These are phyloP conservation scores for Xylaria telfairii DNA, from an alignment of 495 filamentous ascomycete genomes.

Conservation along the genomic window DNA sequence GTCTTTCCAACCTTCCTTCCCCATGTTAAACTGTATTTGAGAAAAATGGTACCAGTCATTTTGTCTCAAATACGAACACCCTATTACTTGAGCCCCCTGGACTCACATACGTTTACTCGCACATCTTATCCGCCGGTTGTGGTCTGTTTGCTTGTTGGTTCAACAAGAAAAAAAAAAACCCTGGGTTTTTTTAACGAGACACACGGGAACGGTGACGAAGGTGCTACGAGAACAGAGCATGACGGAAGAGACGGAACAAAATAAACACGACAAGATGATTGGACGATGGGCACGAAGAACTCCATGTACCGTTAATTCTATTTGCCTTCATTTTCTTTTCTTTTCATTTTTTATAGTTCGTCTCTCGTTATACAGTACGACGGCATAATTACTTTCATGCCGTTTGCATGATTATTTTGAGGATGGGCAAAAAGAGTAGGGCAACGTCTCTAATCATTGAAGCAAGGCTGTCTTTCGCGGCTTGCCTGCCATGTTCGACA, in stretches of 20 bases:
- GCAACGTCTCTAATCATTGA: not conserved
- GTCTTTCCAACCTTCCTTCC: not conserved
- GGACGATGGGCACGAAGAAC: constrained; percentile 3
- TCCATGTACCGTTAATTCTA: not conserved
- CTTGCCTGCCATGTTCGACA: not conserved
- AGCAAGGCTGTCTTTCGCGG: not conserved
- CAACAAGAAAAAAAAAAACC: not conserved
- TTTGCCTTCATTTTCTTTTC: not conserved
- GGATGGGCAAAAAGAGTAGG: not conserved
- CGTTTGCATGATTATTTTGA: too few relatives aligned
- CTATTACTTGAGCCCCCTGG: not conserved
- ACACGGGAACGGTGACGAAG: not conserved
- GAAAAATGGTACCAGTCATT: not conserved
- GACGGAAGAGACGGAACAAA: not conserved
- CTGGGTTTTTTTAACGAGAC: not conserved
- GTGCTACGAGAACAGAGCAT: not conserved
- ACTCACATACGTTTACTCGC: not conserved
- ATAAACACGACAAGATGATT: not conserved
- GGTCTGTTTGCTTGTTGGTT: not conserved
- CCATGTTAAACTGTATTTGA: not conserved
- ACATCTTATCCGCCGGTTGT: not conserved
- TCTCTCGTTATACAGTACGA: not conserved
- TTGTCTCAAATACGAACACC: not conserved
- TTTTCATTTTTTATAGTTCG: not conserved
- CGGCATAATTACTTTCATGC: not conserved